Evolutionary conservation across 2,329 filamentous ascomycete genomes (phyloP), one percentile per base, ranked within the genome.

Genomic region (Colletotrichum nymphaeae): DNA sequence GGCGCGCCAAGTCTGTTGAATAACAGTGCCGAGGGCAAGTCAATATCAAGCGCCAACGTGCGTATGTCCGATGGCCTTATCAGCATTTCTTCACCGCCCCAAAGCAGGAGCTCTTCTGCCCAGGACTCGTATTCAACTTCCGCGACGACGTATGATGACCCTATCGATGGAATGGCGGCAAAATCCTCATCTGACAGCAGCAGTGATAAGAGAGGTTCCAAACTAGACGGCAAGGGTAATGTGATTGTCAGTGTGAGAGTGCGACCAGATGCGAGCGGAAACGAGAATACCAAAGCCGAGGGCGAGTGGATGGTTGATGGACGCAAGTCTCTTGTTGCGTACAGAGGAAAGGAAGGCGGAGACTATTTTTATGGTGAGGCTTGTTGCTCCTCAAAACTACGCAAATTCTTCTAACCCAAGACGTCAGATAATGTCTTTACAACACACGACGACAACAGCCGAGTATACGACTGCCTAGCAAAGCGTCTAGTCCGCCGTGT

Each of bases 241-340:
- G 96, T 99, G 16, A 84, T 98, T 74, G 96, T 99, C 77, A 98
- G 97, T 80, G 95, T 99, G 49, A 91, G 97, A 80, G 95, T 98
- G 55, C 91, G 97, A 37, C 97, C 97, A 35, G 95, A 98, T 84
- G 88, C 90, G 4, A 90, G 88, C 28, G 86, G 87, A n/a, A 90
- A 88, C 67, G 90, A 90, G 57, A 86, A 87, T 70, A 82, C 78
- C 24, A 89, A 90, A 72, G 85, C 90, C 8, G 94, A 97, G 73
- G 91, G 92, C 35, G 97, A 98, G 80, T 99, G 96, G 97, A 90
- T 95, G 86, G 93, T 99, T 4, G 95, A 98, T 81, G 93, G 93
- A 37, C 92, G 95, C 78, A 92, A 92, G 78, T 93, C 94, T 22
- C 85, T 97, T 49, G 93, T 99, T 69, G 90, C 94, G 9, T 98